phyloP scores from a whole-genome alignment of 805 yeast genomes.

The Pichia scutulata region DNA sequence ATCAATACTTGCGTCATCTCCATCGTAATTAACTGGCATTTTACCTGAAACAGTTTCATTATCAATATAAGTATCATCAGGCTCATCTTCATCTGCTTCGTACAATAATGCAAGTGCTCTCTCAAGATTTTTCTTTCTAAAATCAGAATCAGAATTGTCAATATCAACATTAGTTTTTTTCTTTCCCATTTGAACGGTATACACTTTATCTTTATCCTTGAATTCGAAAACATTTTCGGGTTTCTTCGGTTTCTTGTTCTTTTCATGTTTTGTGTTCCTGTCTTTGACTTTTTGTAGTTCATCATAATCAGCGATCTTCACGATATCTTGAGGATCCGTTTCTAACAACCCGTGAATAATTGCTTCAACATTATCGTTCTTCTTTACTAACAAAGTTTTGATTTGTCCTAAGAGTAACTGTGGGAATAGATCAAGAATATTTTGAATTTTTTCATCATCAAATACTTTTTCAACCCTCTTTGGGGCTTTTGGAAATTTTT shows the following conservation, averaged over 20 bases:
- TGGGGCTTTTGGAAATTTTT: background rate
- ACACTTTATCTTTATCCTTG: conserved; percentile 10
- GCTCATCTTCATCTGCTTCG: conserved; percentile 77
- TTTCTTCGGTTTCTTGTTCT: conserved; percentile 7
- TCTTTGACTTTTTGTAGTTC: conserved; percentile 7
- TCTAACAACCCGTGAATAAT: conserved; percentile 58
- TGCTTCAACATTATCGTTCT: conserved; percentile 45
- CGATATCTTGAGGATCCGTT: conserved; percentile 38
- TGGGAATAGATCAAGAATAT: conserved; percentile 60
- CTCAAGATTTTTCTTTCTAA: conserved; percentile 49
- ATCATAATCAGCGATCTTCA: conserved; percentile 26
- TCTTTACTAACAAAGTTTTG: conserved; percentile 37
- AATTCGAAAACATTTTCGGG: conserved; percentile 12
- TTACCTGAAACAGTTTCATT: conserved; percentile 34
- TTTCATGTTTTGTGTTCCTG: background rate
- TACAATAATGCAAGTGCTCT: conserved; percentile 55
- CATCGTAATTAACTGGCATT: conserved; percentile 21
- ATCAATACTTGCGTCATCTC: conserved; percentile 10
- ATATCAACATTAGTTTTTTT: conserved; percentile 18
- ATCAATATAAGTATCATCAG: conserved; percentile 70
- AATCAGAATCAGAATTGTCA: conserved; percentile 27
- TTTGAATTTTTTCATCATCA: conserved; percentile 32
- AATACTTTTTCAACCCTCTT: conserved; percentile 6
- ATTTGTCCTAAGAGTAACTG: conserved; percentile 42
- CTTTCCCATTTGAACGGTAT: conserved; percentile 30